Percentiles rank a stretch among this genome's conserved stretches.
phyloP scores from a whole-genome alignment of 106 monocot genomes.

The Acorus calamus region DNA sequence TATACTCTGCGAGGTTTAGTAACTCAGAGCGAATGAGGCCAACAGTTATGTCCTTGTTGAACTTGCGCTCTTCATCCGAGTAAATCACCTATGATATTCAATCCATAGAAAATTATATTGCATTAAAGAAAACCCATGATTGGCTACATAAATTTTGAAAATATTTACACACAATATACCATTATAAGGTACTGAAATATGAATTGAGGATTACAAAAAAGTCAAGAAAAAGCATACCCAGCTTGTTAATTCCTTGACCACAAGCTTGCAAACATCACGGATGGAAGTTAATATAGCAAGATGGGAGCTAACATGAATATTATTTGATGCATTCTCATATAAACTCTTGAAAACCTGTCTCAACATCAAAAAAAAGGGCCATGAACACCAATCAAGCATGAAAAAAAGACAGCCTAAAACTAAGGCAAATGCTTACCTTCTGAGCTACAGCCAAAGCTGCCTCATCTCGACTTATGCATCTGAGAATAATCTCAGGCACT shows the following conservation, averaged over 20 bases:
- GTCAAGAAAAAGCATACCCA: conserved; percentile 52
- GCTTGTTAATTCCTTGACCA: conserved; percentile 88
- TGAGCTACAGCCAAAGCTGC: conserved; percentile 89
- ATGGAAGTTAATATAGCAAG: conserved; percentile 64
- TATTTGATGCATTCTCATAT: conserved; percentile 71
- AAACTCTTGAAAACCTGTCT: conserved; percentile 77
- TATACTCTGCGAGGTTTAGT: conserved; percentile 85
- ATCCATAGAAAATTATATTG: too few relatives aligned
- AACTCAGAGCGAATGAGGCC: conserved; percentile 72
- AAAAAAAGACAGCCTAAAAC: too few relatives aligned
- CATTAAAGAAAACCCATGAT: too few relatives aligned
- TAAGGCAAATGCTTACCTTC: conserved; percentile 33
- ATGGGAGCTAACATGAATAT: conserved; percentile 35
- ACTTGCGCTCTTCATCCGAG: conserved; percentile 89
- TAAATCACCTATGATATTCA: conserved; percentile 55
- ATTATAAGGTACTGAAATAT: neutral
- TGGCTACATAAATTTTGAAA: too few relatives aligned
- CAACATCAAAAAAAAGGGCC: too few relatives aligned
- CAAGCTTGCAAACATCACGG: conserved; percentile 82
- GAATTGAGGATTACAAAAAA: neutral
- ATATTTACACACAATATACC: too few relatives aligned
- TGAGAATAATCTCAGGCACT: conserved; percentile 75
- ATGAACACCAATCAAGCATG: too few relatives aligned
- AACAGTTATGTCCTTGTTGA: conserved; percentile 75
- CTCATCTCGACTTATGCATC: conserved; percentile 83